Base-by-base conservation (phyloP, 164 flowering plant genomes). In the Aristolochia contorta region DNA sequence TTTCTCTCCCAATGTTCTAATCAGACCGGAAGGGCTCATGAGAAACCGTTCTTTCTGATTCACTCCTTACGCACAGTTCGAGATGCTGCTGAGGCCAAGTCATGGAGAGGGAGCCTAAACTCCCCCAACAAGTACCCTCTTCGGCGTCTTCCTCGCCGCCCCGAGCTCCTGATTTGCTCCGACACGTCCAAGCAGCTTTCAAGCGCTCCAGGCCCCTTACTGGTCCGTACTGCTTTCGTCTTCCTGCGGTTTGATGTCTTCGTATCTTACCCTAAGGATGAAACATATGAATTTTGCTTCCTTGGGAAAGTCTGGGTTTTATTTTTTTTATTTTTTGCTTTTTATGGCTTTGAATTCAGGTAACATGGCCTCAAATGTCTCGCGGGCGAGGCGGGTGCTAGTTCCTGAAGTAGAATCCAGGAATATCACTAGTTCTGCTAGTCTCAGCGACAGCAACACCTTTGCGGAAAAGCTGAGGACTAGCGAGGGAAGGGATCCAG, bases 181-280 rank as follows among this genome's bases (percentile, higher is more conserved):
- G 90, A 37, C 61, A 84, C 70, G 80, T 86, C 63, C 90, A 83
- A 63, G 97, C 97, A 50, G 92, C 84, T 60, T 78, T 86, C 80
- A 90, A 88, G 80, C 94, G 99, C 47, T 89, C 80, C 69, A 87
- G 94, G 23, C 79, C 92, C 52, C 69, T 80, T 59, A 79, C 30
- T 22, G 56, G 56, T 53, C 32, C 12, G 56, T 53, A 23, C 56
- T 23, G 97, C 86, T 69, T n/a, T 25, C 65, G 51, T 57, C 62
- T 14, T 22, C 22, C 57, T 53, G 7, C 14, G 37, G 12, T 41
- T n/a, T 14, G 22, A 22, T 43, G 14, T 41, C 59, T 10, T 50
- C 19, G 2, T n/a, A 10, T 20, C 8, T n/a, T 50, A 16, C 19
- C 45, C 43, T 19, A 12, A 37, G 25, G 14, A 25, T 32, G 15